Evolutionary conservation across 805 yeast species (phyloP).

Genomic region (Cyberlindnera maritima): DNA sequence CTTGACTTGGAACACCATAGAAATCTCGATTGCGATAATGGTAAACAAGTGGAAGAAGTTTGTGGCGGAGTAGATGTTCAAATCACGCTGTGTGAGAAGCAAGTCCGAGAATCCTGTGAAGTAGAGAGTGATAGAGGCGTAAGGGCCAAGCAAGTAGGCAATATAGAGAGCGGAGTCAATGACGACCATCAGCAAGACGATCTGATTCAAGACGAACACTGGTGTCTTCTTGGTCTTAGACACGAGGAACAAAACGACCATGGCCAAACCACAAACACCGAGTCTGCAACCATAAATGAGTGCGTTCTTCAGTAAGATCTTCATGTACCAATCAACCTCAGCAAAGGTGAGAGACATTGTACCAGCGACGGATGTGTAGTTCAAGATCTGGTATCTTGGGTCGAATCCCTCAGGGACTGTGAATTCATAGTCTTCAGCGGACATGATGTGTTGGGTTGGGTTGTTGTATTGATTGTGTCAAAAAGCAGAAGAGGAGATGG

Average conservation of each 20-base stretch:
- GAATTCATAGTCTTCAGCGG: neutral
- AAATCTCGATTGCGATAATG: slow-evolving; percentile 56
- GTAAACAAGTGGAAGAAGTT: slow-evolving; percentile 59
- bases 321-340: slow-evolving; percentile 40
- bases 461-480: neutral
- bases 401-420: slow-evolving; percentile 18
- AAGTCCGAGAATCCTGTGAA: slow-evolving; percentile 46
- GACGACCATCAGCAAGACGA: slow-evolving; percentile 52
- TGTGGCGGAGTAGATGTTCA: slow-evolving; percentile 56
- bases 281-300: slow-evolving; percentile 56
- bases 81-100: slow-evolving; percentile 33
- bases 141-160: slow-evolving; percentile 50
- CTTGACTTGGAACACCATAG: slow-evolving; percentile 69
- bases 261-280: slow-evolving; percentile 50
- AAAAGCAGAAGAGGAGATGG: neutral
- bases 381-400: slow-evolving; percentile 31
- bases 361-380: slow-evolving; percentile 44
- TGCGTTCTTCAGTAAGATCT: slow-evolving; percentile 35
- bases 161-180: slow-evolving; percentile 62
- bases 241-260: slow-evolving; percentile 45
- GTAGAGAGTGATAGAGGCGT: slow-evolving; percentile 43
- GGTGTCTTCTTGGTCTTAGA: slow-evolving; percentile 59
- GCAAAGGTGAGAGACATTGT: slow-evolving; percentile 34
- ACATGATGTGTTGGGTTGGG: neutral
- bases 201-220: slow-evolving; percentile 69